These are phyloP conservation scores for Annona squamosa DNA, from an alignment of 164 flowering plant species.

Conservation along the genomic window DNA sequence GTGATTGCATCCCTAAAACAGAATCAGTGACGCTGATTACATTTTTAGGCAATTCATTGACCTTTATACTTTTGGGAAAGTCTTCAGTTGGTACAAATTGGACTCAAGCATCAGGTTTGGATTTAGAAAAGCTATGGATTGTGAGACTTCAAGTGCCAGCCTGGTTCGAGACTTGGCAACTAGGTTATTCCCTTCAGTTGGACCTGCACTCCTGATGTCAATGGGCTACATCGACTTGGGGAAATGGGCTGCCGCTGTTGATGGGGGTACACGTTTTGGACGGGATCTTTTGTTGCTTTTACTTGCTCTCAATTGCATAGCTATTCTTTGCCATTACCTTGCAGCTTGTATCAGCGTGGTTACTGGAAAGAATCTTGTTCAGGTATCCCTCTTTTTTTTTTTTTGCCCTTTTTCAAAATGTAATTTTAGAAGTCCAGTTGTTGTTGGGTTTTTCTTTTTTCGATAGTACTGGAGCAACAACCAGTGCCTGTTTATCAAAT, in stretches of 20 bases:
- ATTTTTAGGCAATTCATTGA: constrained; percentile 3
- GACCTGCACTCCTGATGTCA: constrained; percentile 60
- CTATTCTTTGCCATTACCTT: constrained; percentile 78
- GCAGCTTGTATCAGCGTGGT: constrained; percentile 68
- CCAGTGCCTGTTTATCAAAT: too few species aligned
- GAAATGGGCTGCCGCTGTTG: constrained; percentile 87
- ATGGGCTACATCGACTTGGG: constrained; percentile 91
- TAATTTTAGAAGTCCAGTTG: neutral
- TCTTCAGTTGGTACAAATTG: constrained; percentile 10
- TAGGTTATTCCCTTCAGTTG: constrained; percentile 48
- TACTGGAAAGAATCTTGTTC: constrained; percentile 79
- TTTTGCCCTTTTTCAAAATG: neutral
- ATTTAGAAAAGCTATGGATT: constrained; percentile 34
- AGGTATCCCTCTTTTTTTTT: constrained; percentile 39
- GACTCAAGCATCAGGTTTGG: constrained; percentile 8
- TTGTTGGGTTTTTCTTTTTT: too few species aligned
- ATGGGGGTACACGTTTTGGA: constrained; percentile 92
- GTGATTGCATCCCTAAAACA: constrained; percentile 8
- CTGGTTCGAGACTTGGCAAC: constrained; percentile 23
- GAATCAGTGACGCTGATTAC: neutral
- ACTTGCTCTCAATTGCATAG: constrained; percentile 59
- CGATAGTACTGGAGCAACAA: too few species aligned
- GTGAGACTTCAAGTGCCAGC: constrained; percentile 23
- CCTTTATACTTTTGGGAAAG: constrained; percentile 5
- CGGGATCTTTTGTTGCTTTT: constrained; percentile 46